Conservation (phyloP, 2,329 filamentous ascomycete genomes). For the Fusarium coffeatum region DNA sequence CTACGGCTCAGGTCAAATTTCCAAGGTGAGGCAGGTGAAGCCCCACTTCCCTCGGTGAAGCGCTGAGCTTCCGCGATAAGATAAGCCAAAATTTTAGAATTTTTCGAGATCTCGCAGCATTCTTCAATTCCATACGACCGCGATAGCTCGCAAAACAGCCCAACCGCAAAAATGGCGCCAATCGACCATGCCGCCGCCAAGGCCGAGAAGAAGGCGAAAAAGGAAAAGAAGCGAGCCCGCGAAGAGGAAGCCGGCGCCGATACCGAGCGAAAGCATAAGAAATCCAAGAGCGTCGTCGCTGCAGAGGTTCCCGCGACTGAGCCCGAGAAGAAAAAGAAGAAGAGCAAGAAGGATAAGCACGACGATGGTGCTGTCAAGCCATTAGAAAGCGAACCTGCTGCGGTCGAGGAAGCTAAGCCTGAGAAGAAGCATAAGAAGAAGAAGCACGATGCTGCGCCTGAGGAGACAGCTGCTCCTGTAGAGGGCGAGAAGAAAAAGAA, state of each 20-base stretch:
- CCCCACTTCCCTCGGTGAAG: constrained; percentile 36
- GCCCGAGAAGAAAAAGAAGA: constrained; percentile 48
- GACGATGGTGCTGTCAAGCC: constrained; percentile 16
- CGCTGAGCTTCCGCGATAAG: constrained; percentile 32
- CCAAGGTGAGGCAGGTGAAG: neutral
- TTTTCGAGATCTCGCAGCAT: constrained; percentile 30
- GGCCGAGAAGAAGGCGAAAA: constrained; percentile 56
- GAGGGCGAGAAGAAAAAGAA: constrained; percentile 49
- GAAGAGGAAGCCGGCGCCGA: constrained; percentile 56
- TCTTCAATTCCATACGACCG: constrained; percentile 25
- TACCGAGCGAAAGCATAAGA: constrained; percentile 62
- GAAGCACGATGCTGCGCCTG: constrained; percentile 40
- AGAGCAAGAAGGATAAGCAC: constrained; percentile 47
- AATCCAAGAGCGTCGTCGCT: constrained; percentile 59
- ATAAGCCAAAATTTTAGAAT: constrained; percentile 39
- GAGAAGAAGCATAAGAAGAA: constrained; percentile 51
- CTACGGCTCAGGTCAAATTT: neutral
- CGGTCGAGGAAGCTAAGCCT: constrained; percentile 32
- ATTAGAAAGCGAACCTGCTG: constrained; percentile 16
- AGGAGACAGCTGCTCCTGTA: constrained; percentile 20
- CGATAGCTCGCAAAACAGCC: constrained; percentile 33
- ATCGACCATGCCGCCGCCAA: constrained; percentile 49
- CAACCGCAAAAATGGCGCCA: constrained; percentile 49
- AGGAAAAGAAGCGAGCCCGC: constrained; percentile 59
- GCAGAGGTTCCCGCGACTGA: constrained; percentile 40